Evolutionary conservation across 176 grass and related monocot species (phyloP), one percentile per base, ranked within the genome.

Genomic region (Rhynchospora pubera): DNA sequence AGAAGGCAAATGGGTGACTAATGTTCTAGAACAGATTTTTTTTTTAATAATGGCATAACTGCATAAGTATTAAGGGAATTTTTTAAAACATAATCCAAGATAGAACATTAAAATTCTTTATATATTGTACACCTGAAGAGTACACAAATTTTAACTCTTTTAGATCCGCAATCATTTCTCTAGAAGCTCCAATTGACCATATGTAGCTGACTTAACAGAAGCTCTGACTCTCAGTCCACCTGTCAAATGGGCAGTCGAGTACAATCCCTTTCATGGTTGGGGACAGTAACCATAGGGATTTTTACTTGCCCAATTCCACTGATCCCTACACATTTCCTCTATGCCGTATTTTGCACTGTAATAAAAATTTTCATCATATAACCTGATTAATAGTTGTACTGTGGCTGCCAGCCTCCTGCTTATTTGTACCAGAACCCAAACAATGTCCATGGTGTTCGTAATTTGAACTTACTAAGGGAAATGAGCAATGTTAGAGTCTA

Each of bases 291-390:
- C 95, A 57, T 80, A 88, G 0, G 95, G 95, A 77, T 98, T 98
- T 83, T 91, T 94, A 79, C 68, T 94, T 7, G 88, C 95, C 95
- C 90, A 98, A 64, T 93, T 93, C 95, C 92, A 94, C 65, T 94
- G 90, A 83, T 98, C 95, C 82, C 95, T 89, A 83, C 95, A 98
- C 95, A 94, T 94, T 51, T 98, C 88, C 58, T 93, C 92, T 45
- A 93, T 83, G 44, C 89, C 90, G 67, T 91, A 93, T 60, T 79
- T 80, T 23, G 95, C 89, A 9, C 95, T 97, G 95, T 85, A 85
- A 62, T 13, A 8, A 52, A 42, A 63, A 50, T 34, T 19, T 61
- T 48, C 58, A 77, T 5, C 59, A 39, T n/a, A 64, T 23, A 63
- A 34, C 30, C 32, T 43, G 32, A 71, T 71, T 11, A 48, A 39